Evolutionary conservation across 139 green algal genomes (phyloP), one percentile per base, ranked within the genome.

Genomic region (Coelastrella sp.): DNA sequence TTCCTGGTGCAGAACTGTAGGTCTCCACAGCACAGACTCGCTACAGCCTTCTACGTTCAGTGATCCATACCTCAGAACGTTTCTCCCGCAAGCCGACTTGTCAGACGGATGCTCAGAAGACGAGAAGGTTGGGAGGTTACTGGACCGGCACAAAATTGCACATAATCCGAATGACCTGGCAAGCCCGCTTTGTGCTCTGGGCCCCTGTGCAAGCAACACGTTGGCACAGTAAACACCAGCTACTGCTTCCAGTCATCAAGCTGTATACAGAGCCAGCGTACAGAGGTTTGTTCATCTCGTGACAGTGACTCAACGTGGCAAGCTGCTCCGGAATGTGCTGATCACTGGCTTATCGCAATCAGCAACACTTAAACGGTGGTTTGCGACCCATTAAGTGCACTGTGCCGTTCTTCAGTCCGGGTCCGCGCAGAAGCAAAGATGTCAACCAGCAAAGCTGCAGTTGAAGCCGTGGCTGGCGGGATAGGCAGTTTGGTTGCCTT

Each of bases 401-500:
- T 49, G 35, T 49, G 35, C 35, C 63, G 63, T 17, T 9, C 63
- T 17, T 14, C 63, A 57, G 73, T 7, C 22, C 20, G 17, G 14
- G 73, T 49, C 20, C 4, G 73, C 73, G 22, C 73, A 49, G 17
- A 19, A 80, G 73, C 78, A 72, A 63, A 6, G 17, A 88, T 88
- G 83, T 57, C 83, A 35, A 78, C 17, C 19, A 88, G 60, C 63
- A 78, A 92, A 86, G 94, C 94, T n/a, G 83, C 83, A 15, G 89
- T 94, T 6, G 94, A 96, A 81, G 92, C 78, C 19, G 73, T 93
- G 7, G 91, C 90, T 6, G 94, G 93, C 6, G 90, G 90, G 0
- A 65, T 93, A 4, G 96, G 95, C 35, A 93, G 89, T 68, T 93
- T 97, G 5, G 59, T 95, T 0, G 93, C 94, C 0, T 83, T 96